Base-by-base conservation (phyloP, 805 yeast genomes). In the Metschnikowia similis region DNA sequence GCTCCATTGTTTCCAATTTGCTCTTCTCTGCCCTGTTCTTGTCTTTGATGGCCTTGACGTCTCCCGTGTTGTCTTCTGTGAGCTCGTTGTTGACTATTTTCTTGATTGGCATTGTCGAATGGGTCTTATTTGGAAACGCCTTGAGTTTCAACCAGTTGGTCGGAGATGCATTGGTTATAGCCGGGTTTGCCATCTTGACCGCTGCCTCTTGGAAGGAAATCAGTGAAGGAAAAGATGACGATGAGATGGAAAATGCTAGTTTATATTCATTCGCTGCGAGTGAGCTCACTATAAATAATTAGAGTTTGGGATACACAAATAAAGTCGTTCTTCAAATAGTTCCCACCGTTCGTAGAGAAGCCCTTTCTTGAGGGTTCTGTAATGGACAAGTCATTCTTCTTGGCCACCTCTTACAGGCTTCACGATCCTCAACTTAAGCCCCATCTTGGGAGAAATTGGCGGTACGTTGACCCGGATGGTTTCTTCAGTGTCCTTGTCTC, bases 31-130 rank as follows among this genome's bases (percentile, higher is more conserved):
- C 85, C 7, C 73, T 86, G 31, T 89, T 89, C 57, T 72, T 89
- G 51, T 77, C 89, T 2, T 69, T 89, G 55, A 87, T 89, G 87
- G 84, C 96, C 0, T 75, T 89, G 49, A 89, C 96, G 0, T 83
- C 87, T 3, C 96, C 96, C 0, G 96, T 89, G 1, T 70, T 89
- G 39, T 85, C 94, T 1, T 80, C 87, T 0, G 84, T 81, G 26
- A 68, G 57, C 32, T 80, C 89, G 0, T 69, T 89, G 50, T 74
- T 89, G 44, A 87, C 96, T 0, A 89, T 90, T 17, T 76, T 89
- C 54, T 65, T 89, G 47, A 94, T 89, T 40, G 96, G 96, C 0
- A 45, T 87, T 1, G 82, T 82, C 17, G 96, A 89, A 62, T 87
- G 86, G 84, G 48, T 77, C 0, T 57, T 85, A 8, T 86, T 85